Conservation (phyloP, 495 filamentous ascomycete species). For the Aspergillus cavernicola region DNA sequence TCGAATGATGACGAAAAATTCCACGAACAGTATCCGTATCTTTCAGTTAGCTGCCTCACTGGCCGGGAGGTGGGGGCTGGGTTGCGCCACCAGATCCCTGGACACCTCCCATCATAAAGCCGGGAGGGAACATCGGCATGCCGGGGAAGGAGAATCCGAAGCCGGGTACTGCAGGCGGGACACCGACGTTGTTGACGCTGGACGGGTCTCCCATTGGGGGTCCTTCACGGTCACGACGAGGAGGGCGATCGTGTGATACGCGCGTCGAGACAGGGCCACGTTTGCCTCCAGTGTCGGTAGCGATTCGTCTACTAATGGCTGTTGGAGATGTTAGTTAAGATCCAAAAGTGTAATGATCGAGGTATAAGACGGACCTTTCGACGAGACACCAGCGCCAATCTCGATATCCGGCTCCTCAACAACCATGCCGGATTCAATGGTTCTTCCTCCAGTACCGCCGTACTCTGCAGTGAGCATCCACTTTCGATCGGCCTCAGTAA, state of each 20-base stretch:
- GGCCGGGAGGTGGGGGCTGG: slow-evolving; percentile 49
- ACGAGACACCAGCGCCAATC: slow-evolving; percentile 94
- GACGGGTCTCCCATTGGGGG: slow-evolving; percentile 31
- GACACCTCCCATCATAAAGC: slow-evolving; percentile 54
- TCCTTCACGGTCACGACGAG: slow-evolving; percentile 38
- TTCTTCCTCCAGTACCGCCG: slow-evolving; percentile 82
- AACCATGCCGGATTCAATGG: slow-evolving; percentile 77
- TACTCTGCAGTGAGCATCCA: slow-evolving; percentile 96
- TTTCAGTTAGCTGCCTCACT: slow-evolving; percentile 28
- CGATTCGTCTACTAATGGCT: slow-evolving; percentile 81
- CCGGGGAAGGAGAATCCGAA: slow-evolving; percentile 66
- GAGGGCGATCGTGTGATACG: slow-evolving; percentile 43
- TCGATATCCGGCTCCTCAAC: slow-evolving; percentile 98
- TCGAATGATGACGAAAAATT: slow-evolving; percentile 7
- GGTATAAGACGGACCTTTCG: slow-evolving; percentile 56
- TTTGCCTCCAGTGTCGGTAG: slow-evolving; percentile 69
- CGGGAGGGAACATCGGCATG: slow-evolving; percentile 67
- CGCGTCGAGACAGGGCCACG: slow-evolving; percentile 70
- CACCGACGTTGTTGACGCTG: slow-evolving; percentile 50
- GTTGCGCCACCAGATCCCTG: slow-evolving; percentile 26
- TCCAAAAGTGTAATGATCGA: background rate
- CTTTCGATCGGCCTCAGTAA: slow-evolving; percentile 94
- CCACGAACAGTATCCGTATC: slow-evolving; percentile 3
- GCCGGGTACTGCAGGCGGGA: slow-evolving; percentile 58
- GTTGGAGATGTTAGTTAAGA: slow-evolving; percentile 7